Evolutionary conservation across 1,284 basidiomycete genomes (phyloP).

Genomic region (Violaceomyces palustris): DNA sequence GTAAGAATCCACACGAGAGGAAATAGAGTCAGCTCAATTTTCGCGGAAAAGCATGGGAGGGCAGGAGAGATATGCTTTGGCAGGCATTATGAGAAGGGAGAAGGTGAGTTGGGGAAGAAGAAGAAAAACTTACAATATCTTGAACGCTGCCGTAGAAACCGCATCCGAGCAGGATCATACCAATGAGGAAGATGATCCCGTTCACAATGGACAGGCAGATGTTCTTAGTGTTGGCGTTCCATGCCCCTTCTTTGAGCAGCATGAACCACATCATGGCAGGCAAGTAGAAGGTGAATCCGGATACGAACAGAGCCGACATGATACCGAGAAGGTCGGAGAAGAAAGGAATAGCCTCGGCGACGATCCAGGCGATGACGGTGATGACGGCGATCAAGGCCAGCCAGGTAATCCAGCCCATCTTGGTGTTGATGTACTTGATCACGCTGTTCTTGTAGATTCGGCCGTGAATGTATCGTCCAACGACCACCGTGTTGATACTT

Average conservation of each 20-base stretch:
- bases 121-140: conserved; percentile 10
- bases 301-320: conserved; percentile 33
- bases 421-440: conserved; percentile 40
- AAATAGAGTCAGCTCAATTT: too few species aligned
- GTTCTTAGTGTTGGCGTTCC: conserved; percentile 23
- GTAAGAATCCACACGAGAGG: too few species aligned
- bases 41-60: too few species aligned
- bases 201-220: conserved; percentile 23
- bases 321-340: conserved; percentile 32
- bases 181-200: conserved; percentile 23
- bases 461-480: conserved; percentile 33
- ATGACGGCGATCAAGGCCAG: conserved; percentile 19
- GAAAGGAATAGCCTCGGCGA: conserved; percentile 38
- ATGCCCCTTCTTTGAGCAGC: conserved; percentile 30
- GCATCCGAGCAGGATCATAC: conserved; percentile 27
- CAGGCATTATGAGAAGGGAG: neutral
- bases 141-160: conserved; percentile 24
- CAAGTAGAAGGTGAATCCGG: conserved; percentile 39
- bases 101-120: neutral
- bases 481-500: conserved; percentile 43
- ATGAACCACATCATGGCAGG: conserved; percentile 57
- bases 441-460: conserved; percentile 32
- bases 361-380: conserved; percentile 30
- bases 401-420: conserved; percentile 36
- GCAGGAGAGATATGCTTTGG: neutral